Conservation (phyloP, 2,329 filamentous ascomycete species). For the Diplocarpon rosae region DNA sequence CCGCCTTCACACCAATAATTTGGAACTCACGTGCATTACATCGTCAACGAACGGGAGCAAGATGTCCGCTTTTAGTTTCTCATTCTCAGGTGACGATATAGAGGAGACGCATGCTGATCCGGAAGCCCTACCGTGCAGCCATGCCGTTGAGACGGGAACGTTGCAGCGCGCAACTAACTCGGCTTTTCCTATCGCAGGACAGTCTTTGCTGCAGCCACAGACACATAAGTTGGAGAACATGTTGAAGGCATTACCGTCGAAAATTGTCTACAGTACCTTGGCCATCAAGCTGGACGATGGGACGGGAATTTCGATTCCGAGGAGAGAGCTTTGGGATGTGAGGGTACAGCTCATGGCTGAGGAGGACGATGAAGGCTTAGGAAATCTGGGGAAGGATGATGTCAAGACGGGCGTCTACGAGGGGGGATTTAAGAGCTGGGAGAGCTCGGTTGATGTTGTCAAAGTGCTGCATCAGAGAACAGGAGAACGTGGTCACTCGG, state of each 20-base stretch:
- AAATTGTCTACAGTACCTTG: constrained; percentile 58
- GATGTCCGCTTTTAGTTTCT: constrained; percentile 35
- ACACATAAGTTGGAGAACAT: constrained; percentile 40
- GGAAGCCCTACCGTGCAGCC: constrained; percentile 4
- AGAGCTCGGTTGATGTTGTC: constrained; percentile 71
- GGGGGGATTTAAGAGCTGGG: constrained; percentile 84
- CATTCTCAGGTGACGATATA: constrained; percentile 54
- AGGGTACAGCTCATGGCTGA: constrained; percentile 72
- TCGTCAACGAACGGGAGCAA: constrained; percentile 4
- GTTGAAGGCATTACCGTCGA: constrained; percentile 55
- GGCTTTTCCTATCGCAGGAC: constrained; percentile 52
- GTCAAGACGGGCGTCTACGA: constrained; percentile 76
- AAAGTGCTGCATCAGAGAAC: constrained; percentile 36
- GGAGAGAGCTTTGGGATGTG: constrained; percentile 73
- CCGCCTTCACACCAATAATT: neutral
- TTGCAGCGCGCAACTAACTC: constrained; percentile 20
- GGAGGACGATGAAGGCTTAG: constrained; percentile 40
- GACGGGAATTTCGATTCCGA: constrained; percentile 45
- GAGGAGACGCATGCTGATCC: constrained; percentile 31
- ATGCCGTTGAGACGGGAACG: constrained; percentile 27
- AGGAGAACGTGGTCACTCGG: constrained; percentile 4
- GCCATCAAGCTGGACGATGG: constrained; percentile 49
- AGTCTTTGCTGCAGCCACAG: constrained; percentile 45
- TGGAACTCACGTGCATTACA: neutral
- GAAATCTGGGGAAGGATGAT: constrained; percentile 54